A percentile compares a stretch with the other conserved stretches of the same genome.
Evolutionary conservation across 225 moss, liverwort and hornwort genomes (phyloP).

Genomic region (Anthoceros angustus): DNA sequence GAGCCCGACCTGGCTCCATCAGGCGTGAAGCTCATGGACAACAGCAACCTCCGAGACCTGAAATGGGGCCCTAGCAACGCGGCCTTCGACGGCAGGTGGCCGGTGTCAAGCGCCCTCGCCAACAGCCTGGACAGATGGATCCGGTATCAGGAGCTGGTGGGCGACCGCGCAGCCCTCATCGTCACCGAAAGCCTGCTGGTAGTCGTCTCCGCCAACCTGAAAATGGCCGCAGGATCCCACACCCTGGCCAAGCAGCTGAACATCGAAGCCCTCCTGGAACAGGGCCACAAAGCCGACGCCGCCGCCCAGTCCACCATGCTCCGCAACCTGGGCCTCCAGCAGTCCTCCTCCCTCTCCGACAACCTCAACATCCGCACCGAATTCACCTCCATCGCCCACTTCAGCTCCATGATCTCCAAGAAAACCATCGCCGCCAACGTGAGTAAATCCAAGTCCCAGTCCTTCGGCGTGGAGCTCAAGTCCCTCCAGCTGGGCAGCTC

Average conservation of each 20-base stretch:
- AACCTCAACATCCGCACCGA: conserved; percentile 7
- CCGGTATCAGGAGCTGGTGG: conserved; percentile 14
- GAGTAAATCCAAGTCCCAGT: conserved; percentile 5
- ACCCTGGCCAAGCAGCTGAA: conserved; percentile 15
- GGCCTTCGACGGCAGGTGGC: conserved; percentile 9
- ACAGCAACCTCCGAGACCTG: conserved; percentile 8
- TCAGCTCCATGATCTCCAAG: not conserved
- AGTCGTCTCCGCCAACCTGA: conserved; percentile 14
- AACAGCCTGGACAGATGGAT: conserved; percentile 18
- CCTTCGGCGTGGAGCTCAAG: conserved; percentile 14
- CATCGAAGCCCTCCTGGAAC: conserved; percentile 11
- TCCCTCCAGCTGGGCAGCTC: conserved; percentile 11
- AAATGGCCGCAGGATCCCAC: conserved; percentile 18
- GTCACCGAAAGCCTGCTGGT: conserved; percentile 8
- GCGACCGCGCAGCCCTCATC: conserved; percentile 13
- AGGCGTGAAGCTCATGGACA: not conserved
- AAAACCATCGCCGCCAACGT: conserved; percentile 8
- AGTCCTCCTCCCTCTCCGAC: conserved; percentile 6
- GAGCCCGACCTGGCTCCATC: not conserved
- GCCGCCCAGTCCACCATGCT: conserved; percentile 13
- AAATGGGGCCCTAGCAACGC: conserved; percentile 1
- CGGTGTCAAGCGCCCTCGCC: conserved; percentile 12
- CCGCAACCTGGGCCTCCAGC: conserved; percentile 8
- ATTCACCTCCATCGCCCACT: not conserved
- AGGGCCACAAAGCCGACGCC: conserved; percentile 14